Evolutionary conservation across 2,329 filamentous ascomycete genomes (phyloP).

Genomic region (Colletotrichum sublineola): DNA sequence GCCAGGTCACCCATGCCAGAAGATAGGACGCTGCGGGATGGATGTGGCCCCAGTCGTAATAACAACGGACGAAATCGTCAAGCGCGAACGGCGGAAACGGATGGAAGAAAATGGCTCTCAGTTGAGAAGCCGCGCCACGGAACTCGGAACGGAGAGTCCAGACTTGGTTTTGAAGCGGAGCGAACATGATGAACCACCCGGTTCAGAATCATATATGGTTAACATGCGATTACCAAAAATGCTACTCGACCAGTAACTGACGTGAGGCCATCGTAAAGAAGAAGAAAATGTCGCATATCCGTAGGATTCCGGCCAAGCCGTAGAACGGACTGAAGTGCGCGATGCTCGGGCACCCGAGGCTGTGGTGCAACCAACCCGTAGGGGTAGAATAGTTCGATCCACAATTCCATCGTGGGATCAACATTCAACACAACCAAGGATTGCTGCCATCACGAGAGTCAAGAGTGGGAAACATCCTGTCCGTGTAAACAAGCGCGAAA

Average conservation of each 20-base stretch:
- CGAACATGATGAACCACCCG: neutral
- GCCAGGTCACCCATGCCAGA: neutral
- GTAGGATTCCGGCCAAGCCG: neutral
- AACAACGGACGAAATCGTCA: neutral
- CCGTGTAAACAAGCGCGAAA: neutral
- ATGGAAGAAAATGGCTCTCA: neutral
- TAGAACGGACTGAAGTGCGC: neutral
- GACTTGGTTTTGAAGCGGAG: neutral
- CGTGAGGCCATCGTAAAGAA: neutral
- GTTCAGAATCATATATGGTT: neutral
- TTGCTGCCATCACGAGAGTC: neutral
- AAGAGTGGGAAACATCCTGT: neutral
- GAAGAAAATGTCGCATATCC: neutral
- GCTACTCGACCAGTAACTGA: neutral
- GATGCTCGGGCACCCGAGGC: conserved; percentile 1
- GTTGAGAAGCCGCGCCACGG: neutral
- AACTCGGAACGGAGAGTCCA: neutral
- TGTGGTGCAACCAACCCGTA: no score
- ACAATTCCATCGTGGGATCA: conserved; percentile 13
- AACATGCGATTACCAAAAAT: neutral
- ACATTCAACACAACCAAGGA: conserved; percentile 2
- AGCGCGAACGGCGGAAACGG: neutral
- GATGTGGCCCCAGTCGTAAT: neutral
- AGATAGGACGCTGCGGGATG: neutral
- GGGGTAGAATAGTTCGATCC: neutral